Conservation (phyloP, 768 basidiomycete genomes). For the Sporobolomyces roseus region DNA sequence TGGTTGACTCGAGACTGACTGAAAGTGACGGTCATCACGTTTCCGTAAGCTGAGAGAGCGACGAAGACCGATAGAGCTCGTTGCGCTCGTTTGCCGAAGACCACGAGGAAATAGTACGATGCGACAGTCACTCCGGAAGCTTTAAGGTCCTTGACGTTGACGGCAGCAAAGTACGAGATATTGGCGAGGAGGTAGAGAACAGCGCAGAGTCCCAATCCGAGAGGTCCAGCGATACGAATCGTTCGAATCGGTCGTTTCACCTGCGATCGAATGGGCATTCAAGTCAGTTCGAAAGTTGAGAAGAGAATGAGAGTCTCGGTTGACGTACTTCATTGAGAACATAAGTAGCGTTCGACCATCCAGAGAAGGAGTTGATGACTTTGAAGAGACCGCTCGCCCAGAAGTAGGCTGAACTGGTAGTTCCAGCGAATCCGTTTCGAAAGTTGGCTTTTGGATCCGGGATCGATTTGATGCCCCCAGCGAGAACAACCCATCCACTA, state of each 20-base stretch:
- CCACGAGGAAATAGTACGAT: conserved; percentile 59
- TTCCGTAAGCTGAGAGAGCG: conserved; percentile 39
- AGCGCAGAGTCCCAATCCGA: conserved; percentile 44
- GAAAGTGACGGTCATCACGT: conserved; percentile 53
- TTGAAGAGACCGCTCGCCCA: conserved; percentile 64
- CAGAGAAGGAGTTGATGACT: conserved; percentile 55
- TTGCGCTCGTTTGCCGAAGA: conserved; percentile 58
- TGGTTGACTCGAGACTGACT: conserved; percentile 58
- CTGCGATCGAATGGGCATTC: too few relatives aligned
- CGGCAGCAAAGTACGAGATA: conserved; percentile 50
- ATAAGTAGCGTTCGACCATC: conserved; percentile 61
- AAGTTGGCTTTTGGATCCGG: conserved; percentile 61
- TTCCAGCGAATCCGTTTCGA: conserved; percentile 58
- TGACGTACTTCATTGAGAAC: conserved; percentile 63
- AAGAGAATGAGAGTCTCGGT: too few relatives aligned
- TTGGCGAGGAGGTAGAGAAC: conserved; percentile 56
- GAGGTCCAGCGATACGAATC: conserved; percentile 61
- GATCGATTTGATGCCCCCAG: conserved; percentile 58
- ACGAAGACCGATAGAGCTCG: conserved; percentile 53
- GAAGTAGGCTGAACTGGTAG: conserved; percentile 57
- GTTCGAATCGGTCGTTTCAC: conserved; percentile 58
- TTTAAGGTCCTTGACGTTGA: conserved; percentile 56
- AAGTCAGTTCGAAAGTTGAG: too few relatives aligned
- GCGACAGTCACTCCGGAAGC: conserved; percentile 59
- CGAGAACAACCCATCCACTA: conserved; percentile 59